These are phyloP conservation scores for Isatis tinctoria DNA, from an alignment of 345 rosid species.

Conservation along the genomic window DNA sequence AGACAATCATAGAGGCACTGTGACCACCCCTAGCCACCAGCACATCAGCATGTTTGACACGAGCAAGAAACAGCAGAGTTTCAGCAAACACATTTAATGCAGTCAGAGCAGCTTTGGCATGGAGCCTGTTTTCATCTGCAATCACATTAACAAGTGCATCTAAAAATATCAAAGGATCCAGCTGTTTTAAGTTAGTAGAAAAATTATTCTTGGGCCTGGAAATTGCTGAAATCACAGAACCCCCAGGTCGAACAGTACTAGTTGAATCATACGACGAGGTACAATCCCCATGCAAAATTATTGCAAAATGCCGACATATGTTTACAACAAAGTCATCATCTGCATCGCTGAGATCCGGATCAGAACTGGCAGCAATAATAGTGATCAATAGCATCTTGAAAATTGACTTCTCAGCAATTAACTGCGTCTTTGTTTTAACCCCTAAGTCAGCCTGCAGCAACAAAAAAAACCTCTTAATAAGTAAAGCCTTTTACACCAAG, in stretches of 20 bases:
- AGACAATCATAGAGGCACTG: slow-evolving; percentile 86
- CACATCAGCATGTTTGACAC: slow-evolving; percentile 73
- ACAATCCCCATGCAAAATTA: slow-evolving; percentile 69
- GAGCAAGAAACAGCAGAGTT: slow-evolving; percentile 84
- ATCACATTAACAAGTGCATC: slow-evolving; percentile 96
- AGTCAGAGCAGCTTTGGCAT: slow-evolving; percentile 83
- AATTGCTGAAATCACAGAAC: slow-evolving; percentile 50
- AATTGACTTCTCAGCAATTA: slow-evolving; percentile 95
- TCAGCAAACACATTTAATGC: slow-evolving; percentile 86
- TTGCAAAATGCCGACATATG: slow-evolving; percentile 91
- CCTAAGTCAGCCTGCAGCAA: slow-evolving; percentile 86
- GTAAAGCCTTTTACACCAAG: background rate
- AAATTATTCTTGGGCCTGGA: slow-evolving; percentile 56
- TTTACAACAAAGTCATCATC: slow-evolving; percentile 78
- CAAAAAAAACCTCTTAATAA: background rate
- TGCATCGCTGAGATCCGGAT: slow-evolving; percentile 65
- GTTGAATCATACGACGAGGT: slow-evolving; percentile 48
- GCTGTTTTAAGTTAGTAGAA: slow-evolving; percentile 62
- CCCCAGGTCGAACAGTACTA: slow-evolving; percentile 42
- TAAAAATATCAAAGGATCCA: slow-evolving; percentile 83
- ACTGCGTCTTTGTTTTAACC: slow-evolving; percentile 96
- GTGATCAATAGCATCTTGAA: slow-evolving; percentile 84
- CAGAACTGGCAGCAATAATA: slow-evolving; percentile 75
- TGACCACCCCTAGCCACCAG: slow-evolving; percentile 81
- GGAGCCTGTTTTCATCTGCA: slow-evolving; percentile 80